Percentiles rank a stretch among this genome's conserved stretches.
These are phyloP conservation scores for Lepidium didymum DNA, from an alignment of 345 rosid species.

Conservation along the genomic window DNA sequence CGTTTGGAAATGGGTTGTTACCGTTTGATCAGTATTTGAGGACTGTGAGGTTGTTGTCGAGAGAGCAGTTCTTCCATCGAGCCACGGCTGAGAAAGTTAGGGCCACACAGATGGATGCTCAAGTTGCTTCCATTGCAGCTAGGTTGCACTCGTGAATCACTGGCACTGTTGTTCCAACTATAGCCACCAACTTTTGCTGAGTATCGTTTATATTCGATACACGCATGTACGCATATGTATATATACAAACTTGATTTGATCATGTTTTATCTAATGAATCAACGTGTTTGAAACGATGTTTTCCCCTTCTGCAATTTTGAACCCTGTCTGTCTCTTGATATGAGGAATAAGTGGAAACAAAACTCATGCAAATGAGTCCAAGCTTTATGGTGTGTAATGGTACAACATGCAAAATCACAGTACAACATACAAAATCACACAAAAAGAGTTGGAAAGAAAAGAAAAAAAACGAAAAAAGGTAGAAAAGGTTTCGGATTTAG, in stretches of 20 bases:
- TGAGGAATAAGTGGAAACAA: neutral
- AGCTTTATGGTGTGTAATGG: neutral
- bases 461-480: neutral
- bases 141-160: slow-evolving; percentile 27
- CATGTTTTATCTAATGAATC: neutral
- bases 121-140: slow-evolving; percentile 78
- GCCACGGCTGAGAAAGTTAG: slow-evolving; percentile 77
- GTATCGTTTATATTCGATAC: neutral
- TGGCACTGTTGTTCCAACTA: neutral
- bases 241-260: neutral
- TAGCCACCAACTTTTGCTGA: neutral
- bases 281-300: neutral
- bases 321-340: neutral
- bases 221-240: neutral
- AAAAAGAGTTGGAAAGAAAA: neutral
- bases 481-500: slow-evolving; percentile 22
- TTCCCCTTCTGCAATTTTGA: neutral
- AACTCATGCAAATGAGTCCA: slow-evolving; percentile 1
- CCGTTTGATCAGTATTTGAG: slow-evolving; percentile 82
- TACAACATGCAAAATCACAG: slow-evolving; percentile 12
- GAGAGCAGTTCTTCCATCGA: slow-evolving; percentile 85
- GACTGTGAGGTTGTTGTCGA: slow-evolving; percentile 78
- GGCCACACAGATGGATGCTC: slow-evolving; percentile 81
- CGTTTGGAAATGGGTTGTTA: slow-evolving; percentile 53
- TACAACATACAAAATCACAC: slow-evolving; percentile 13